These are phyloP conservation scores for Protea cynaroides DNA, from an alignment of 164 flowering plant genomes.

Conservation along the genomic window DNA sequence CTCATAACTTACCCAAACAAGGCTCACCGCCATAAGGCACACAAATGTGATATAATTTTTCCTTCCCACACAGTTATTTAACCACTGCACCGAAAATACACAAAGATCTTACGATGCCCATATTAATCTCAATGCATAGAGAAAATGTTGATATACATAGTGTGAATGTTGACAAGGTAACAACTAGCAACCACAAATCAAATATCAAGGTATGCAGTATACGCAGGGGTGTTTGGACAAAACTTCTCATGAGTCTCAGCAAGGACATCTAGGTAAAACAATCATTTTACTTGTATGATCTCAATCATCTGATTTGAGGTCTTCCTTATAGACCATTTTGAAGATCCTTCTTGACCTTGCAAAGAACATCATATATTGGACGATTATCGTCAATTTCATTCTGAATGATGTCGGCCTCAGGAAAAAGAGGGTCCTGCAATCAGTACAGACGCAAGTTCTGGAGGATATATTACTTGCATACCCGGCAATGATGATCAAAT, in stretches of 20 bases:
- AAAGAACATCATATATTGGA: background rate
- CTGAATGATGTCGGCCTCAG: background rate
- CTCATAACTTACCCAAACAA: constrained; percentile 58
- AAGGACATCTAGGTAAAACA: constrained; percentile 1
- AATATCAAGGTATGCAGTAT: background rate
- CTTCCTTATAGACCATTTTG: background rate
- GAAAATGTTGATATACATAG: too few species aligned
- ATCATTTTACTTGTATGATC: background rate
- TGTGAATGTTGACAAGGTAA: too few species aligned
- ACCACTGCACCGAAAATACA: constrained; percentile 53
- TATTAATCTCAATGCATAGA: too few species aligned
- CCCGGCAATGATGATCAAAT: constrained; percentile 95
- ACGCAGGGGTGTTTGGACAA: background rate
- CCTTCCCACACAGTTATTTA: constrained; percentile 87
- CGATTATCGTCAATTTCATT: background rate
- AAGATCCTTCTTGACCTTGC: background rate
- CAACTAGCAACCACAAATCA: background rate
- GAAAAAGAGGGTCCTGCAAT: constrained; percentile 1
- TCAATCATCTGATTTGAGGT: background rate
- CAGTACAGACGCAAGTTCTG: background rate
- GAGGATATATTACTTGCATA: constrained; percentile 18
- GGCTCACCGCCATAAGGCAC: constrained; percentile 74
- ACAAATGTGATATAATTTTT: constrained; percentile 76
- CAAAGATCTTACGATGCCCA: background rate
- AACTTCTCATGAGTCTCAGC: background rate